Base-by-base conservation (phyloP, 2,329 filamentous ascomycete species). In the Cytospora piceae region DNA sequence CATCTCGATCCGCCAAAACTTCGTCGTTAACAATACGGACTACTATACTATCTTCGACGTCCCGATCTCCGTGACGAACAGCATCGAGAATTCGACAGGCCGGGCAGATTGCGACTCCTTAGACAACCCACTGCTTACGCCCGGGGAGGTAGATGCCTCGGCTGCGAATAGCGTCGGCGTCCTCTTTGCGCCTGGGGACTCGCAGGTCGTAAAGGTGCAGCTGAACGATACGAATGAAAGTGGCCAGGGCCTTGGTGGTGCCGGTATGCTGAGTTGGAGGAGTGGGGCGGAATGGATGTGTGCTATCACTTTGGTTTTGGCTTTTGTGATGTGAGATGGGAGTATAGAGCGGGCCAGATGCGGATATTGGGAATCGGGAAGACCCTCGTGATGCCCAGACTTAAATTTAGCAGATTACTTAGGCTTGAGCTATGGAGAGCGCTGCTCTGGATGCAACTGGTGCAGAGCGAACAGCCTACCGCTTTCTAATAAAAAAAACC, bases 11-110 rank as follows among this genome's bases (percentile, higher is more conserved):
- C 87, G 88, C 63, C 89, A 92, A 72, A 88, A 83, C 71, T 92
- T 90, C 74, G 83, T 86, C 15, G 80, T 90, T 63, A 90, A 91
- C 72, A 83, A 80, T 15, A 80, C 82, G 1, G 81, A 89, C 56
- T 82, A 86, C 70, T 91, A 91, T 74, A 91, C 88, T 11, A 84
- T 92, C 62, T 91, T 91, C 71, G 87, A 92, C 70, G 77, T 91
- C 15, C 89, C 89, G 22, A 88, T 92, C 69, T 81, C 83, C 3
- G 84, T 91, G 46, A 90, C 88, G 7, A 92, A 92, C 74, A 80
- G 78, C 49, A 91, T 92, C 69, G 73, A 79, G 11, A 73, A 76
- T 37, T 71, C 73, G 24, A 74, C 74, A 27, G 71, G 75, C 65
- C 78, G 82, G n/a, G 77, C 80, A 1, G 76, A 77, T 22, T 88